A percentile compares a stretch with the other conserved stretches of the same genome.
Conservation (phyloP, 2,329 filamentous ascomycete species). For the Exophiala sp. region DNA sequence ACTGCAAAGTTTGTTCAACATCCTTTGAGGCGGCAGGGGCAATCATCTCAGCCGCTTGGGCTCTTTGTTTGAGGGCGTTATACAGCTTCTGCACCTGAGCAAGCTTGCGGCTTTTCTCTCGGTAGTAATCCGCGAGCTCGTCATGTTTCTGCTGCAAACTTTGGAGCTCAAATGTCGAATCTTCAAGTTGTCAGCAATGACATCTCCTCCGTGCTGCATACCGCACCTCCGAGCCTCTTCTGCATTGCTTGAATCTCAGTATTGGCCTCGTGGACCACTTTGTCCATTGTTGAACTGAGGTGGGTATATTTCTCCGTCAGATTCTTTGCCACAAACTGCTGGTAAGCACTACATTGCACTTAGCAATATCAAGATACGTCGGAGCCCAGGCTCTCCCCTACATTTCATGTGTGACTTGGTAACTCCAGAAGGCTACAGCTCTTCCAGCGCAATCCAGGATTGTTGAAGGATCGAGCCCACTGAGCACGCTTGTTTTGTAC, state of each 20-base stretch:
- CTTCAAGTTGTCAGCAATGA: slow-evolving; percentile 36
- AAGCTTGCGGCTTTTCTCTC: slow-evolving; percentile 68
- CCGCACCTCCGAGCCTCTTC: slow-evolving; percentile 58
- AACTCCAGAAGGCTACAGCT: slow-evolving; percentile 79
- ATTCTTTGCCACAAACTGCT: slow-evolving; percentile 69
- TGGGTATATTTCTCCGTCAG: slow-evolving; percentile 67
- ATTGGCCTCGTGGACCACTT: slow-evolving; percentile 71
- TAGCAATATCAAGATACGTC: background rate
- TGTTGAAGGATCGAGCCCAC: slow-evolving; percentile 72
- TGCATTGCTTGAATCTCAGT: slow-evolving; percentile 65
- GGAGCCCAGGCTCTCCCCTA: slow-evolving; percentile 34
- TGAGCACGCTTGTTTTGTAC: slow-evolving; percentile 82
- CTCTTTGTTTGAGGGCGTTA: slow-evolving; percentile 53
- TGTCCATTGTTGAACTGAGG: slow-evolving; percentile 66
- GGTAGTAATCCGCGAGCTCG: slow-evolving; percentile 63
- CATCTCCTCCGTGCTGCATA: slow-evolving; percentile 27
- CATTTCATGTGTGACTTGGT: slow-evolving; percentile 83
- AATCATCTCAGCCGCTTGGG: slow-evolving; percentile 50
- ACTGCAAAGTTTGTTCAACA: slow-evolving; percentile 46
- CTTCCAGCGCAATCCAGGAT: slow-evolving; percentile 85
- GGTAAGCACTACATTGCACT: slow-evolving; percentile 59
- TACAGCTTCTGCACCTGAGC: slow-evolving; percentile 64
- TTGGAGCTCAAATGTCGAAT: slow-evolving; percentile 60
- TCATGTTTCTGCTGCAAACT: slow-evolving; percentile 67
- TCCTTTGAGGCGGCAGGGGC: slow-evolving; percentile 54